Conservation (phyloP, 2,329 filamentous ascomycete genomes). For the Conoideocrella luteorostrata region DNA sequence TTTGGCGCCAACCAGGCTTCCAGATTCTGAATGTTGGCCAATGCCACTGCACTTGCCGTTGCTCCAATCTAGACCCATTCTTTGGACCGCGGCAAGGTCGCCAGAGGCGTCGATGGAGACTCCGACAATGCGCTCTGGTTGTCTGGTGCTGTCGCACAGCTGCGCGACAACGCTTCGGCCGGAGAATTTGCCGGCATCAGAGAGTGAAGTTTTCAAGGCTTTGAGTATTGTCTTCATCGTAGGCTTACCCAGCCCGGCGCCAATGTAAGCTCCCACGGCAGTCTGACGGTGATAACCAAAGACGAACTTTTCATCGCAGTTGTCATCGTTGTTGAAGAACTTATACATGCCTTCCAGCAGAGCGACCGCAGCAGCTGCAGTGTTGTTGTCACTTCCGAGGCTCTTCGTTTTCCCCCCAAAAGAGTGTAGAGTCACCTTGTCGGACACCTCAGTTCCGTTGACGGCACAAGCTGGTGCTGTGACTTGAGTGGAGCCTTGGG, state of each 20-base stretch:
- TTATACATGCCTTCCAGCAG: constrained; percentile 5
- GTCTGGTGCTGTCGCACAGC: neutral
- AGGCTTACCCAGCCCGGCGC: constrained; percentile 6
- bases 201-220: neutral
- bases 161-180: neutral
- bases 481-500: neutral
- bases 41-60: neutral
- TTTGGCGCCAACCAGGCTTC: neutral
- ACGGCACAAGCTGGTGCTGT: neutral
- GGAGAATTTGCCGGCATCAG: neutral
- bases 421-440: too few relatives aligned
- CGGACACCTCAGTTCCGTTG: neutral
- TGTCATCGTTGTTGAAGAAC: constrained; percentile 12
- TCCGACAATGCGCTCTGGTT: neutral
- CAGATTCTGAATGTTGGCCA: neutral
- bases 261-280: constrained; percentile 12
- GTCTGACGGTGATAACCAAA: constrained; percentile 13
- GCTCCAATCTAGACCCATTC: constrained; percentile 5
- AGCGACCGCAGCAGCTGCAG: neutral
- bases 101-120: constrained; percentile 4
- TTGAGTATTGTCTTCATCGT: constrained; percentile 2
- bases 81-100: constrained; percentile 8
- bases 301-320: constrained; percentile 15
- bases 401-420: too few relatives aligned
- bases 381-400: neutral